These are phyloP conservation scores for Brassica nigra DNA, from an alignment of 345 rosid species.

Conservation along the genomic window DNA sequence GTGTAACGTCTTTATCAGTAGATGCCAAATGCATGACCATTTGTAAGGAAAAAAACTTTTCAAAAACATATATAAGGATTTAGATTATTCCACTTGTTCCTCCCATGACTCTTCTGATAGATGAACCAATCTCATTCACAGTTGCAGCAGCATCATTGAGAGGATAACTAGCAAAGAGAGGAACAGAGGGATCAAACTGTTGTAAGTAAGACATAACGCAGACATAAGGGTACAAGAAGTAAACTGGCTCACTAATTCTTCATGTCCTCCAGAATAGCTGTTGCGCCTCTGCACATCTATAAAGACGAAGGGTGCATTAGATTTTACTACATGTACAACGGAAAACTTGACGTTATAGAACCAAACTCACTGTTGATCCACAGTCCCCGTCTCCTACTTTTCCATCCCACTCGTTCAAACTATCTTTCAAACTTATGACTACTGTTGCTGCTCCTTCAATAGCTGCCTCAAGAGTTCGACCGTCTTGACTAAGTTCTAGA, in stretches of 20 bases:
- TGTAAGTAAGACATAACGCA: background rate
- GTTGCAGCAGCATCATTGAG: constrained; percentile 91
- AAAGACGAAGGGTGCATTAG: background rate
- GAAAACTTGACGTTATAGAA: background rate
- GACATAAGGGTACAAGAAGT: background rate
- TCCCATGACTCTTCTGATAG: constrained; percentile 88
- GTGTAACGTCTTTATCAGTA: background rate
- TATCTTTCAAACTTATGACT: constrained; percentile 58
- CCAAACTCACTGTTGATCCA: constrained; percentile 84
- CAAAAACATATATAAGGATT: background rate
- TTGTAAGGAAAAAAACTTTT: background rate
- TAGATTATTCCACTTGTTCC: constrained; percentile 96
- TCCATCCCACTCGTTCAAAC: constrained; percentile 91
- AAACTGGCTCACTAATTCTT: constrained; percentile 55
- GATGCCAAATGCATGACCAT: constrained; percentile 18
- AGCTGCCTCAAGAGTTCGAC: constrained; percentile 70
- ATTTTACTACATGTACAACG: background rate
- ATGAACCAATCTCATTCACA: constrained; percentile 77
- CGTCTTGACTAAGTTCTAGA: constrained; percentile 62
- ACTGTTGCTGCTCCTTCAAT: constrained; percentile 83
- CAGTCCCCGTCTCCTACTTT: constrained; percentile 97
- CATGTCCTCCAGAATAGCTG: constrained; percentile 80
- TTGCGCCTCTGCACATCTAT: constrained; percentile 85
- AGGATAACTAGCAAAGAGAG: constrained; percentile 66
- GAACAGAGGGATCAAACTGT: background rate